Percentiles rank a stretch among this genome's conserved stretches.
phyloP scores from a whole-genome alignment of 176 grass and related monocot genomes.

The Lolium perenne region DNA sequence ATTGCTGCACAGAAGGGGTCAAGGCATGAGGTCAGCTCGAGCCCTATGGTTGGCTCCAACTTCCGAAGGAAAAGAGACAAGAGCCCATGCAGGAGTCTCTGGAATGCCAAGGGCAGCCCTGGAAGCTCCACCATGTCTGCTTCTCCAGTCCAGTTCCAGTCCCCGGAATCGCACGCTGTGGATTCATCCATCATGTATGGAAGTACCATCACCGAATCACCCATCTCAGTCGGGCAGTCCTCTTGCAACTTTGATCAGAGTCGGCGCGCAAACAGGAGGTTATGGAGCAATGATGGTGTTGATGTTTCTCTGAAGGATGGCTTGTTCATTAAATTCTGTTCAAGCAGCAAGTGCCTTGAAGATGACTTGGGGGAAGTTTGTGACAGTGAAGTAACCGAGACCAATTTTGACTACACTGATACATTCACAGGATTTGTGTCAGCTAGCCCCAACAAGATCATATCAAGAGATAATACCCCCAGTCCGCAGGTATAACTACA shows the following conservation, averaged over 20 bases:
- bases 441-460: conserved; percentile 11
- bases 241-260: conserved; percentile 63
- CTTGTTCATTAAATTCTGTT: conserved; percentile 65
- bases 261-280: conserved; percentile 65
- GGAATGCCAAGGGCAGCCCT: conserved; percentile 42
- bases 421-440: conserved; percentile 74
- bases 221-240: conserved; percentile 60
- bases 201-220: conserved; percentile 56
- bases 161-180: conserved; percentile 76
- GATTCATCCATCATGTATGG: conserved; percentile 78
- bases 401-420: conserved; percentile 49
- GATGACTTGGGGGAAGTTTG: conserved; percentile 57
- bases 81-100: conserved; percentile 63
- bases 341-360: conserved; percentile 36
- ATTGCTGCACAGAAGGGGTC: conserved; percentile 74
- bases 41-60: conserved; percentile 60
- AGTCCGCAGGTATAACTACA: conserved; percentile 61
- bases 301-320: conserved; percentile 97
- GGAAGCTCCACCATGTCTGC: neutral
- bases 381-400: conserved; percentile 50
- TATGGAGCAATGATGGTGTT: conserved; percentile 75
- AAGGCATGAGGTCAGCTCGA: conserved; percentile 68
- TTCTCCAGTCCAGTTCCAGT: conserved; percentile 48
- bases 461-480: conserved; percentile 56
- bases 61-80: conserved; percentile 54